phyloP scores from a whole-genome alignment of 331 rosid genomes.

The Dryas integrifolia region DNA sequence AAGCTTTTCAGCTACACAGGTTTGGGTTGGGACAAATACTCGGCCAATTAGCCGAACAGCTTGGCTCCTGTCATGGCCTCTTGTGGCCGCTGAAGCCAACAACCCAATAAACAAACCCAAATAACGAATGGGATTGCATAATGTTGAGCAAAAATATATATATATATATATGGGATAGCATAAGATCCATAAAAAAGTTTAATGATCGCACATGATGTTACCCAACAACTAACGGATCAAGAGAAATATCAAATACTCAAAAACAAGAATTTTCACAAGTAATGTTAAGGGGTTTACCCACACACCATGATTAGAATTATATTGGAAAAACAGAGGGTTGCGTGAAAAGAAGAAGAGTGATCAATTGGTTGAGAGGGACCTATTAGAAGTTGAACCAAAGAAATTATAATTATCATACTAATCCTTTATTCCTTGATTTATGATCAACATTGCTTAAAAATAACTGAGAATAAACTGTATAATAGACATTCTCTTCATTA shows the following conservation, averaged over 20 bases:
- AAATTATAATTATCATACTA: too few species aligned
- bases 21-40: background rate
- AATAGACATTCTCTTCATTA: background rate
- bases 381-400: too few species aligned
- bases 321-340: background rate
- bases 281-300: background rate
- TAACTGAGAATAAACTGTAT: too few species aligned
- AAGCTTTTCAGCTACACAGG: background rate
- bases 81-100: slow-evolving; percentile 3
- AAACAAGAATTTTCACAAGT: too few species aligned
- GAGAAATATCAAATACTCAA: background rate
- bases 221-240: background rate
- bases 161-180: background rate
- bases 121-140: background rate
- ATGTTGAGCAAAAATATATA: too few species aligned
- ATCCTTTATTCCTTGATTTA: too few species aligned
- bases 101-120: slow-evolving; percentile 3
- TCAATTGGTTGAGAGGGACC: background rate
- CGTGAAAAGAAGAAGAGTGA: background rate
- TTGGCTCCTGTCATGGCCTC: background rate
- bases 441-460: too few species aligned
- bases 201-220: slow-evolving; percentile 3
- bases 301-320: background rate
- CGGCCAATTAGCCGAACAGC: background rate
- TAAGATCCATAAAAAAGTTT: background rate